Conservation (phyloP, 805 yeast genomes). For the Grigorovia humatica region DNA sequence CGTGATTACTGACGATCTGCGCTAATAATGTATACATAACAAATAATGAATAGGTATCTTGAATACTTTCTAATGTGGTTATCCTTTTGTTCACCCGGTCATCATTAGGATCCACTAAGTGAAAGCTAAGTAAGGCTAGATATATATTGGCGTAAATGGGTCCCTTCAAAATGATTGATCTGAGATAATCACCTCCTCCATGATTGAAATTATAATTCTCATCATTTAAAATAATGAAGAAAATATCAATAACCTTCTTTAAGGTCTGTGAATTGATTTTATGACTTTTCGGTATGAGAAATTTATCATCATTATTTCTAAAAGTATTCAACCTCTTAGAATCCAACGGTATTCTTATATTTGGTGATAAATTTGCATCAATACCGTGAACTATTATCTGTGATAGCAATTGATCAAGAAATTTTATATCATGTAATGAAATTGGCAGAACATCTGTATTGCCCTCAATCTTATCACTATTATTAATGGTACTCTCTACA, state of each 20-base stretch:
- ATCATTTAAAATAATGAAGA: constrained; percentile 16
- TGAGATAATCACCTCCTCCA: constrained; percentile 12
- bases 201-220: constrained; percentile 2
- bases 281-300: constrained; percentile 13
- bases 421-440: constrained; percentile 77
- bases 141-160: constrained; percentile 56
- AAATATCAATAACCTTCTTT: constrained; percentile 8
- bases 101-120: constrained; percentile 16
- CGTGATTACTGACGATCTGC: constrained; percentile 37
- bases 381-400: constrained; percentile 62
- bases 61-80: constrained; percentile 30
- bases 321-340: constrained; percentile 47
- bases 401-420: constrained; percentile 54
- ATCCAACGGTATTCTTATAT: constrained; percentile 55
- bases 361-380: constrained; percentile 47
- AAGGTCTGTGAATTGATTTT: constrained; percentile 7
- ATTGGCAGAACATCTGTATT: constrained; percentile 38
- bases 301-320: constrained; percentile 20
- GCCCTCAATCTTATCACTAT: constrained; percentile 3
- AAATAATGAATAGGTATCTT: constrained; percentile 61
- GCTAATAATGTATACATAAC: constrained; percentile 50
- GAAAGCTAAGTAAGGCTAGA: constrained; percentile 34
- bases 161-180: constrained; percentile 44
- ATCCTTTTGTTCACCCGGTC: constrained; percentile 19
- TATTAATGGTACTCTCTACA: not conserved